Conservation (phyloP, 768 basidiomycete species). For the Auriculariales sp. region DNA sequence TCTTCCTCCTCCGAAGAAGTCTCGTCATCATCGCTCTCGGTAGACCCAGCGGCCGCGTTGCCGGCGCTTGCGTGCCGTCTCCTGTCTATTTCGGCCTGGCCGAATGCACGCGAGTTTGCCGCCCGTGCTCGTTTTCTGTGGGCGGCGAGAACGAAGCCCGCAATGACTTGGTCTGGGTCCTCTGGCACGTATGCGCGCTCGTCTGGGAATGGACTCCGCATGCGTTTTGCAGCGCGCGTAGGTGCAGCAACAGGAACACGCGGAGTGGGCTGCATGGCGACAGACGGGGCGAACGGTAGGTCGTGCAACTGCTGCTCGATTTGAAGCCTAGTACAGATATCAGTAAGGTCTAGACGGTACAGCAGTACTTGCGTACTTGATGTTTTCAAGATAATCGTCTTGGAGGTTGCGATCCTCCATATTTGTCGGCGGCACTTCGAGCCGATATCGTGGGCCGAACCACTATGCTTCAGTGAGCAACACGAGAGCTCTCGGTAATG, state of each 20-base stretch:
- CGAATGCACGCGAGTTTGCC: neutral
- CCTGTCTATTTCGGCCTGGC: neutral
- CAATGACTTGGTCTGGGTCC: neutral
- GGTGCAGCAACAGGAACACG: constrained; percentile 38
- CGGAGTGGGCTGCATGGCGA: constrained; percentile 74
- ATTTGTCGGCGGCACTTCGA: constrained; percentile 29
- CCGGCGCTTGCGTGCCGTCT: neutral
- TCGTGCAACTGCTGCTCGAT: constrained; percentile 42
- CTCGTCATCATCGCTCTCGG: neutral
- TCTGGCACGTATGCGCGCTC: neutral
- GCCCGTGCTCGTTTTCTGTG: neutral
- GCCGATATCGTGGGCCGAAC: constrained; percentile 31
- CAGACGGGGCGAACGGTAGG: constrained; percentile 66
- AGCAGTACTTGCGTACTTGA: constrained; percentile 18
- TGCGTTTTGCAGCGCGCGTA: neutral
- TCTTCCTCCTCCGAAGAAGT: neutral
- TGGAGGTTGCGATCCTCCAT: constrained; percentile 29
- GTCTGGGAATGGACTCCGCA: neutral
- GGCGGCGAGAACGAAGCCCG: neutral
- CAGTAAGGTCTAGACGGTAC: constrained; percentile 11
- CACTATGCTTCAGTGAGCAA: constrained; percentile 28
- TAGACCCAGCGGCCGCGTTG: neutral
- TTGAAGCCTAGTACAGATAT: constrained; percentile 27
- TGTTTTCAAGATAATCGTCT: constrained; percentile 24
- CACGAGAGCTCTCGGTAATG: constrained; percentile 26